phyloP scores from a whole-genome alignment of 2,329 filamentous ascomycete genomes.

The Mycosphaerella sp. region DNA sequence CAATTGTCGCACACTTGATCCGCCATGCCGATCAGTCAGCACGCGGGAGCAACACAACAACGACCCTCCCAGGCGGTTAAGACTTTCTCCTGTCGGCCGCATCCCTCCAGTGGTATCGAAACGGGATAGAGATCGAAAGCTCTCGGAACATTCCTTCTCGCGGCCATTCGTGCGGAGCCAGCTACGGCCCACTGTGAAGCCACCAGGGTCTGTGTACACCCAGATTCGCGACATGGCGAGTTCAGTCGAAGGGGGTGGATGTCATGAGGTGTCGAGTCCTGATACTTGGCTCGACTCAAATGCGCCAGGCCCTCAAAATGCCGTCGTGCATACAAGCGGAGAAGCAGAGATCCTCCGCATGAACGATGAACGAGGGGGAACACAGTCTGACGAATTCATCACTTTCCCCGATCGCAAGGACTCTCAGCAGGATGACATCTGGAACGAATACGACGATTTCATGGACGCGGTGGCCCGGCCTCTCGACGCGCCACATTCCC shows the following conservation, averaged over 20 bases:
- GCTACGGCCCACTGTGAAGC: conserved; percentile 30
- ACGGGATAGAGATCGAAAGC: conserved; percentile 55
- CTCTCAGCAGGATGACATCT: conserved; percentile 78
- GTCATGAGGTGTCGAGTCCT: conserved; percentile 27
- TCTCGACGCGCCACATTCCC: neutral
- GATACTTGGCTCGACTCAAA: conserved; percentile 14
- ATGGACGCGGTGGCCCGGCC: conserved; percentile 56
- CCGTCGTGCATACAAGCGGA: neutral
- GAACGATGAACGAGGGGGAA: conserved; percentile 4
- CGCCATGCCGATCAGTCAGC: conserved; percentile 19
- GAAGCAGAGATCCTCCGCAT: neutral
- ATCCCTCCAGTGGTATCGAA: conserved; percentile 76
- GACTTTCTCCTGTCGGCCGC: conserved; percentile 73
- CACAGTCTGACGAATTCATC: conserved; percentile 55
- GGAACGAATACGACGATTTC: conserved; percentile 90
- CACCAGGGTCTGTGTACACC: conserved; percentile 27
- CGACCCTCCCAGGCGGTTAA: conserved; percentile 23
- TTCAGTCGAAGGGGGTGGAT: conserved; percentile 23
- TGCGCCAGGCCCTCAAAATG: neutral
- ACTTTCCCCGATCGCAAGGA: conserved; percentile 66
- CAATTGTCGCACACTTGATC: conserved; percentile 11
- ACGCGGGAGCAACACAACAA: conserved; percentile 38
- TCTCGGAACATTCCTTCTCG: conserved; percentile 75
- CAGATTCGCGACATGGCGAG: conserved; percentile 33
- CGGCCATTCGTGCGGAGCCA: conserved; percentile 60